Percentiles rank a stretch among this genome's conserved stretches.
These are phyloP conservation scores for Spongiforma sp. DNA, from an alignment of 1,284 basidiomycete genomes.

Conservation along the genomic window DNA sequence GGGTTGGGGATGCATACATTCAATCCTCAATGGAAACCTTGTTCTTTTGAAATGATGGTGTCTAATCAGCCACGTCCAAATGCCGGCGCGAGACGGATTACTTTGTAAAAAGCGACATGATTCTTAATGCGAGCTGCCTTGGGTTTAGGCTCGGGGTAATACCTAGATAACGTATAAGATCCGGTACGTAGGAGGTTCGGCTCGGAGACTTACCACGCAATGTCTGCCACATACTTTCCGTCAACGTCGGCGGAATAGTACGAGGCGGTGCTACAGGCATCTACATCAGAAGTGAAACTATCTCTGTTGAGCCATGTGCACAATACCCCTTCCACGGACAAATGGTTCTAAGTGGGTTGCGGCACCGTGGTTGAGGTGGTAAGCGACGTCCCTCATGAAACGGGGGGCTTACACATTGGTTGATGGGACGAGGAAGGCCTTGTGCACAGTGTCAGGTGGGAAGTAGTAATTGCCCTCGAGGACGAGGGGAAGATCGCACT, in stretches of 20 bases:
- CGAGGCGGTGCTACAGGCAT: constrained; percentile 52
- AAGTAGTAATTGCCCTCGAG: constrained; percentile 76
- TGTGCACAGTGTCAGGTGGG: constrained; percentile 56
- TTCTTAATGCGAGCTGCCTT: constrained; percentile 61
- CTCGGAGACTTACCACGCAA: constrained; percentile 58
- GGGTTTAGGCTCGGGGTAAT: constrained; percentile 58
- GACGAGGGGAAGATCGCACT: constrained; percentile 54
- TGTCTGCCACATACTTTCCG: constrained; percentile 54
- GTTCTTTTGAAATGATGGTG: constrained; percentile 12
- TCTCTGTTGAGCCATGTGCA: not conserved
- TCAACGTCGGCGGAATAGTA: constrained; percentile 62
- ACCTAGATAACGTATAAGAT: constrained; percentile 52
- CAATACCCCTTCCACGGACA: constrained; percentile 73
- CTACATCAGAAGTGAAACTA: constrained; percentile 6
- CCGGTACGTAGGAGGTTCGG: constrained; percentile 1
- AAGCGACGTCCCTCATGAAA: constrained; percentile 2
- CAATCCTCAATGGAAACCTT: constrained; percentile 27
- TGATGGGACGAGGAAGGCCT: constrained; percentile 45
- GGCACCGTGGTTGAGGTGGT: constrained; percentile 6
- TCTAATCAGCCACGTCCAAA: not conserved
- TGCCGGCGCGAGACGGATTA: constrained; percentile 16
- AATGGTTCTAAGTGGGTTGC: constrained; percentile 45
- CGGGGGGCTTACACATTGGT: constrained; percentile 49
- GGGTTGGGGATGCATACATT: not conserved
- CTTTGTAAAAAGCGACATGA: constrained; percentile 73